Percentiles rank a stretch among this genome's conserved stretches.
phyloP scores from a whole-genome alignment of 164 flowering plant genomes.

The Vitis amurensis region DNA sequence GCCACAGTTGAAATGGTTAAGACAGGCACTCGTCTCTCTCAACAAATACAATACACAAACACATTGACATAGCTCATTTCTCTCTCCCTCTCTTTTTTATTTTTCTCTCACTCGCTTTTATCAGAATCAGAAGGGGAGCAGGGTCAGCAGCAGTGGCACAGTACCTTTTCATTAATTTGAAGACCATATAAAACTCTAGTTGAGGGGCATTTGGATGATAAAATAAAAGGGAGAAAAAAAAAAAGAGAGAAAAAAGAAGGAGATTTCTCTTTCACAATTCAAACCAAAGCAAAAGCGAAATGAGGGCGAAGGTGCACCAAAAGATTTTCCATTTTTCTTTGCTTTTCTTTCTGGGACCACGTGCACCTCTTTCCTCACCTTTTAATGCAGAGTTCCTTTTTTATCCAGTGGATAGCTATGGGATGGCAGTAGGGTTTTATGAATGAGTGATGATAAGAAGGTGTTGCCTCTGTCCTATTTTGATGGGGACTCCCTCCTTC shows the following conservation, averaged over 20 bases:
- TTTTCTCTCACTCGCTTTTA: slow-evolving; percentile 14
- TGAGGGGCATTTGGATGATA: slow-evolving; percentile 3
- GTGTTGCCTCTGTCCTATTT: neutral
- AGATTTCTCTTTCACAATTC: slow-evolving; percentile 14
- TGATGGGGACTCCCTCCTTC: too few species aligned
- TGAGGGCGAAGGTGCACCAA: slow-evolving; percentile 8
- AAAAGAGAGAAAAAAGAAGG: too few species aligned
- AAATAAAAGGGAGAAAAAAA: neutral
- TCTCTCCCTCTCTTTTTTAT: neutral
- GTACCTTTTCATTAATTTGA: slow-evolving; percentile 14
- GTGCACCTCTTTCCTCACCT: slow-evolving; percentile 24
- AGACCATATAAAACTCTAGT: slow-evolving; percentile 1
- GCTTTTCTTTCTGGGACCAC: slow-evolving; percentile 23
- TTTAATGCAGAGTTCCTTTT: slow-evolving; percentile 19
- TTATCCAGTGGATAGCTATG: slow-evolving; percentile 2
- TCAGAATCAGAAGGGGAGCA: slow-evolving; percentile 16
- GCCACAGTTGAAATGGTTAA: slow-evolving; percentile 36
- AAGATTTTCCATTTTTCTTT: slow-evolving; percentile 10
- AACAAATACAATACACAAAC: slow-evolving; percentile 21
- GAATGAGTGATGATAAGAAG: neutral
- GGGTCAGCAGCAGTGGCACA: slow-evolving; percentile 5
- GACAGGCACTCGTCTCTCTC: slow-evolving; percentile 33
- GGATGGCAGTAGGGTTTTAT: neutral
- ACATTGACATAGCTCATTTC: neutral
- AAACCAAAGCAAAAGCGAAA: slow-evolving; percentile 15